Percentiles rank a stretch among this genome's conserved stretches.
Evolutionary conservation across 2,329 filamentous ascomycete genomes (phyloP).

Genomic region (Claviceps pazoutovae): DNA sequence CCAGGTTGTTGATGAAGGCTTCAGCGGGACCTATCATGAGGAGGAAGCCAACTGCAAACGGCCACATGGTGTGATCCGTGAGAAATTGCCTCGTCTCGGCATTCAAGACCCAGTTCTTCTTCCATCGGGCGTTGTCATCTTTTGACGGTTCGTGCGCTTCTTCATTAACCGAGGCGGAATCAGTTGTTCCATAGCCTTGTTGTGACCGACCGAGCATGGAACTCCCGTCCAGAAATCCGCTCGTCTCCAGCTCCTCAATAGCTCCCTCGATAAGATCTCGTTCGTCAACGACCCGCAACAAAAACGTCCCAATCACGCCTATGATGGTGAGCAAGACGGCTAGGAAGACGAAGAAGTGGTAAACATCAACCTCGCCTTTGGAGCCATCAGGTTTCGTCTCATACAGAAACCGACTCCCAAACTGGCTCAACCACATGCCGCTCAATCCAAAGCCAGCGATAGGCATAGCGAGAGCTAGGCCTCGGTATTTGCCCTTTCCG

Average conservation of each 20-base stretch:
- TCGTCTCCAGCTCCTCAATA: constrained; percentile 80
- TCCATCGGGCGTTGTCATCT: constrained; percentile 41
- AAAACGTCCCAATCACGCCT: constrained; percentile 60
- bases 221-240: constrained; percentile 65
- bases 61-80: constrained; percentile 89
- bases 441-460: constrained; percentile 89
- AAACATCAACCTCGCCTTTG: constrained; percentile 56
- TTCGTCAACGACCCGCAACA: constrained; percentile 68
- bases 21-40: constrained; percentile 91
- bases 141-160: constrained; percentile 24
- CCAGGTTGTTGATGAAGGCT: constrained; percentile 94
- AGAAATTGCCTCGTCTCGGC: constrained; percentile 80
- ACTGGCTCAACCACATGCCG: constrained; percentile 89
- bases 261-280: constrained; percentile 80
- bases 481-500: constrained; percentile 73
- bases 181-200: constrained; percentile 48
- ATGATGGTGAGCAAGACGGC: constrained; percentile 54
- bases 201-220: constrained; percentile 50
- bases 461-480: constrained; percentile 75
- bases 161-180: constrained; percentile 30
- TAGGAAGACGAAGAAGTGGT: constrained; percentile 78
- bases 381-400: constrained; percentile 51
- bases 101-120: constrained; percentile 85
- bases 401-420: constrained; percentile 65
- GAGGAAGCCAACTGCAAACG: constrained; percentile 79